These are phyloP conservation scores for Corymbia calophylla DNA, from an alignment of 441 rosid genomes.

Conservation along the genomic window DNA sequence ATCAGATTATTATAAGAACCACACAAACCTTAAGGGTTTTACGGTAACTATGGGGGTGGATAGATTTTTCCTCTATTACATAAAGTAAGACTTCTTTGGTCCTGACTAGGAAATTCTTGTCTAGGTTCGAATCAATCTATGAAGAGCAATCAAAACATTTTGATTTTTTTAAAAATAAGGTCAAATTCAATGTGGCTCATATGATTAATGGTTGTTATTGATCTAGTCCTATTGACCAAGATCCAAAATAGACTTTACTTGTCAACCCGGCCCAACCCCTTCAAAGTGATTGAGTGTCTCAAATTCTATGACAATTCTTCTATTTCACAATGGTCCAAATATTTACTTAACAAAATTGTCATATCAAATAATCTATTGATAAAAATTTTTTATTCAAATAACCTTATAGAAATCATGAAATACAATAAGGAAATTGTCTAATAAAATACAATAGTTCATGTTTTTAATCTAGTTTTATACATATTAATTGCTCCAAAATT, in stretches of 20 bases:
- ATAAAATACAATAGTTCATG: too few relatives aligned
- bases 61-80: neutral
- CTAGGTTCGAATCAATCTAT: accelerated
- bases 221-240: neutral
- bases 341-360: neutral
- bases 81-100: neutral
- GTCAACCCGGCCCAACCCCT: accelerated
- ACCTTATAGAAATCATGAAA: neutral
- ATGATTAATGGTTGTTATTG: neutral
- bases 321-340: neutral
- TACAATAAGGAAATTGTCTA: too few relatives aligned
- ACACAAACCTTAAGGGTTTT: neutral
- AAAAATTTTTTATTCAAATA: too few relatives aligned
- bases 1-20: neutral
- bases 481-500: neutral
- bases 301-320: neutral
- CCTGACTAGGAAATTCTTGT: neutral
- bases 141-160: neutral
- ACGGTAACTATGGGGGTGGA: neutral
- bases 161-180: neutral
- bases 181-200: neutral
- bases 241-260: neutral
- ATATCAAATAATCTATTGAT: too few relatives aligned
- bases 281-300: neutral
- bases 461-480: neutral